phyloP scores from a whole-genome alignment of 805 yeast species.

The Sugiyamaella boreocaroliniensis region DNA sequence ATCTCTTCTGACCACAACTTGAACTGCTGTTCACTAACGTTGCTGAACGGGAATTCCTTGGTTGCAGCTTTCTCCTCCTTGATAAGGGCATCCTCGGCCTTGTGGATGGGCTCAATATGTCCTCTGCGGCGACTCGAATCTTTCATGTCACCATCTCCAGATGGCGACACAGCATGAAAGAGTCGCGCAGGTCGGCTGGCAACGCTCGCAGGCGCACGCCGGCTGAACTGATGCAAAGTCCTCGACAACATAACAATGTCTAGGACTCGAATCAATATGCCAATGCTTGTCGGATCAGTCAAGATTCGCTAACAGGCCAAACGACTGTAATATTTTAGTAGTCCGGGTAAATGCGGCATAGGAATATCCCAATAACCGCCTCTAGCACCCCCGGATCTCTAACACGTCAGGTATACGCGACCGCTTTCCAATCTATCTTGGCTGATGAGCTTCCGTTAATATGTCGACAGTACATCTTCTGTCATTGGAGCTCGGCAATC shows the following conservation, averaged over 20 bases:
- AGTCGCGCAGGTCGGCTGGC: not conserved
- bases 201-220: not conserved
- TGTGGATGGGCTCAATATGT: not conserved
- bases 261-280: not conserved
- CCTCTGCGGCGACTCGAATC: not conserved
- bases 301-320: not conserved
- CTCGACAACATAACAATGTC: not conserved
- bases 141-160: not conserved
- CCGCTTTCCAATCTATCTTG: not conserved
- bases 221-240: not conserved
- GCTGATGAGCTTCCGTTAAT: not conserved
- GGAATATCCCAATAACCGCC: not conserved
- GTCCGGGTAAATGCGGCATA: not conserved
- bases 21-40: constrained; percentile 13
- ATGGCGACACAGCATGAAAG: not conserved
- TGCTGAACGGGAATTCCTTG: constrained; percentile 11
- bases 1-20: constrained; percentile 13
- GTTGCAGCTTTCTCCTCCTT: not conserved
- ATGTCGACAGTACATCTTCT: constrained; percentile 48
- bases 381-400: not conserved
- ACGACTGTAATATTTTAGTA: not conserved
- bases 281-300: not conserved
- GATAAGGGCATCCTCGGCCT: not conserved
- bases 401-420: not conserved
- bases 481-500: constrained; percentile 48